Conservation (phyloP, 2,329 filamentous ascomycete species). For the Curvularia hawaiiensis region DNA sequence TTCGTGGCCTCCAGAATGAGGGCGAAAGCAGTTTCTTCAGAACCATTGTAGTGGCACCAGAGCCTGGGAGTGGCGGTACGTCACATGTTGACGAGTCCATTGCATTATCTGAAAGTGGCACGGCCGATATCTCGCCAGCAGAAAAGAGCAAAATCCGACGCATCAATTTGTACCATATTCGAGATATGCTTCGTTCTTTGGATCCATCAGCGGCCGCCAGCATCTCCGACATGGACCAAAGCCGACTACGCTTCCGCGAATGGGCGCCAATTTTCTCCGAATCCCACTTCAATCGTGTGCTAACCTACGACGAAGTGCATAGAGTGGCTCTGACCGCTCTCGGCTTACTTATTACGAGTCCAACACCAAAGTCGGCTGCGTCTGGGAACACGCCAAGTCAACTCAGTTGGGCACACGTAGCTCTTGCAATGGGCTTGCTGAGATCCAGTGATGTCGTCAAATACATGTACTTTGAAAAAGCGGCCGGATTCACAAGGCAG, state of each 20-base stretch:
- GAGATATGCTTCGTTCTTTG: slow-evolving; percentile 62
- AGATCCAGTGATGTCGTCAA: slow-evolving; percentile 56
- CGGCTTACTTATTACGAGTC: slow-evolving; percentile 47
- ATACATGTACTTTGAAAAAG: slow-evolving; percentile 42
- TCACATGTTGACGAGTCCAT: slow-evolving; percentile 20
- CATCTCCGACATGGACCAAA: slow-evolving; percentile 32
- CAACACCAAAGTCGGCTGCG: slow-evolving; percentile 5
- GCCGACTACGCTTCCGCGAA: slow-evolving; percentile 20
- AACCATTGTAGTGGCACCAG: slow-evolving; percentile 42
- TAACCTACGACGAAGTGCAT: slow-evolving; percentile 66
- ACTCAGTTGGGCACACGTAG: slow-evolving; percentile 50
- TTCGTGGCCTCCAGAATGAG: slow-evolving; percentile 54
- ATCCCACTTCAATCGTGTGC: slow-evolving; percentile 53
- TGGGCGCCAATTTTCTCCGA: slow-evolving; percentile 36
- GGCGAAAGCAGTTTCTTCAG: slow-evolving; percentile 40
- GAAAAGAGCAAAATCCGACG: slow-evolving; percentile 43
- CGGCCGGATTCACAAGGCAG: slow-evolving; percentile 12
- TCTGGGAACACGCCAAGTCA: slow-evolving; percentile 14
- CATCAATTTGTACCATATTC: slow-evolving; percentile 69
- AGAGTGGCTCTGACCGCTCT: slow-evolving; percentile 61
- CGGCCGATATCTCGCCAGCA: slow-evolving; percentile 15
- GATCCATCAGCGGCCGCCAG: slow-evolving; percentile 40
- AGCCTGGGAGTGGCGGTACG: slow-evolving; percentile 18
- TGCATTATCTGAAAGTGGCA: slow-evolving; percentile 13
- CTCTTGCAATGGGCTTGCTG: slow-evolving; percentile 50